These are phyloP conservation scores for Aphanomyces cochlioides DNA, from an alignment of 352 stramenopile species.

Conservation along the genomic window DNA sequence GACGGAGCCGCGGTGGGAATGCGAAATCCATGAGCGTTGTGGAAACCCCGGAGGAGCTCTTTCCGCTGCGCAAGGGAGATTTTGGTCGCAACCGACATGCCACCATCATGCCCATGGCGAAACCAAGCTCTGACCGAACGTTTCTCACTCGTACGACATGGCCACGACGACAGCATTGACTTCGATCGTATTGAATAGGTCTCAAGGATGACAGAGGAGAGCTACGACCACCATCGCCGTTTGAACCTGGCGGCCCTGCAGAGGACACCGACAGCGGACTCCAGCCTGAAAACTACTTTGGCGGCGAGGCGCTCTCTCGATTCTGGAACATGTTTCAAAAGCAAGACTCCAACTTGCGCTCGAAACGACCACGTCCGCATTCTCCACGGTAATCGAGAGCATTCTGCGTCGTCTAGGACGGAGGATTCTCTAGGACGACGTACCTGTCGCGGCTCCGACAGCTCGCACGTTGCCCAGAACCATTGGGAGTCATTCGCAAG, in stretches of 20 bases:
- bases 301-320: slow-evolving; percentile 45
- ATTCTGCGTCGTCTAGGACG: not conserved
- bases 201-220: slow-evolving; percentile 18
- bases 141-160: slow-evolving; percentile 24
- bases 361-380: not conserved
- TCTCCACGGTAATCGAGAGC: not conserved
- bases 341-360: slow-evolving; percentile 37
- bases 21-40: slow-evolving; percentile 3
- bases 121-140: not conserved
- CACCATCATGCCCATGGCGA: slow-evolving; percentile 6
- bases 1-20: too few species aligned
- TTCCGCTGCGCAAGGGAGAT: not conserved
- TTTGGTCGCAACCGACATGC: not conserved
- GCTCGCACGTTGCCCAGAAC: slow-evolving; percentile 57
- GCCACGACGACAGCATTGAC: not conserved
- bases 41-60: not conserved
- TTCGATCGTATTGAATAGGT: not conserved
- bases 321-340: slow-evolving; percentile 75
- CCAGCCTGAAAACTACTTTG: slow-evolving; percentile 59
- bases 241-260: slow-evolving; percentile 39
- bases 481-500: slow-evolving; percentile 63
- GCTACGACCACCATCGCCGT: slow-evolving; percentile 55
- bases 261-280: slow-evolving; percentile 12
- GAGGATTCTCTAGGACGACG: slow-evolving; percentile 37
- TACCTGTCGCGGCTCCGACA: slow-evolving; percentile 59